Conservation (phyloP, 2,329 filamentous ascomycete species). For the Xylaria sp. region DNA sequence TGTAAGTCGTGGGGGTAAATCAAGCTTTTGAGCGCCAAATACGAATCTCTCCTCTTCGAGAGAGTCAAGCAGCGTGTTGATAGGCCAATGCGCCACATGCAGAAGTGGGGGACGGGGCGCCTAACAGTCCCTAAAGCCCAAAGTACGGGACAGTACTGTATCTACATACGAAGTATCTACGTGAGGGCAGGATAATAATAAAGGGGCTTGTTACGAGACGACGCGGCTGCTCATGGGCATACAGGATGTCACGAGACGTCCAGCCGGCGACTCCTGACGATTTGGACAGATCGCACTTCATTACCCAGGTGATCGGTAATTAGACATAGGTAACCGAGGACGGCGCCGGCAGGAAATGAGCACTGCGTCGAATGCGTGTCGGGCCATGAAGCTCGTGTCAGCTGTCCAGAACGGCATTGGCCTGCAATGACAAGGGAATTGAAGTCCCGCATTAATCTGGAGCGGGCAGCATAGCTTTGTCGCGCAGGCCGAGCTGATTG, state of each 20-base stretch:
- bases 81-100: slow-evolving; percentile 8
- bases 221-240: too few species aligned
- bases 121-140: too few species aligned
- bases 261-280: neutral
- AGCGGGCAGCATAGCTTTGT: slow-evolving; percentile 4
- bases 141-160: too few species aligned
- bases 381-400: slow-evolving; percentile 19
- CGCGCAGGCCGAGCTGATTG: slow-evolving; percentile 12
- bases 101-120: neutral
- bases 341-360: slow-evolving; percentile 4
- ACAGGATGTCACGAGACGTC: neutral
- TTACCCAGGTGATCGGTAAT: neutral
- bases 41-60: neutral
- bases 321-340: neutral
- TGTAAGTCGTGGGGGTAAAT: slow-evolving; percentile 3
- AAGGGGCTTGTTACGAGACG: neutral
- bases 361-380: slow-evolving; percentile 13
- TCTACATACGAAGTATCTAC: too few species aligned
- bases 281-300: slow-evolving; percentile 21
- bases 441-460: neutral
- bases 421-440: neutral
- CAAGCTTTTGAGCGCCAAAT: slow-evolving; percentile 11
- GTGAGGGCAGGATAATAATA: neutral
- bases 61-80: slow-evolving; percentile 3
- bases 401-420: slow-evolving; percentile 17